A percentile compares a stretch with the other conserved stretches of the same genome.
phyloP scores from a whole-genome alignment of 192 early-diverging fungal species.

The Coemansia sp. region DNA sequence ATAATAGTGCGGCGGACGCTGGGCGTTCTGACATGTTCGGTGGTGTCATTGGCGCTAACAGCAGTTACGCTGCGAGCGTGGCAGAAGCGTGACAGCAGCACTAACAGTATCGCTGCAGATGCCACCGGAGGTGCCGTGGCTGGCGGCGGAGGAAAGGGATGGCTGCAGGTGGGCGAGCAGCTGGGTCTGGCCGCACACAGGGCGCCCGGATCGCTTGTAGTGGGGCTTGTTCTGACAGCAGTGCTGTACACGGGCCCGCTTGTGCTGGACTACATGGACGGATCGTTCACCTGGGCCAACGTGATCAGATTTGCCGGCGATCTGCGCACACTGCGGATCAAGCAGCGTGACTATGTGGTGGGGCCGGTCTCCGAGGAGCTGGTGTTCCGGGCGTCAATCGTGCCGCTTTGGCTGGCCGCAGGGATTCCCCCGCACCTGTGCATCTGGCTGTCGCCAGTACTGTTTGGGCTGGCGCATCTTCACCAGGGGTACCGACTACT shows the following conservation, averaged over 20 bases:
- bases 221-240: conserved; percentile 16
- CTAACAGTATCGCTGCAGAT: not conserved
- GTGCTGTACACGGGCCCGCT: conserved; percentile 41
- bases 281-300: conserved; percentile 12
- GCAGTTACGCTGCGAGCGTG: conserved; percentile 6
- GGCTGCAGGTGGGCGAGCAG: not conserved
- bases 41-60: conserved; percentile 11
- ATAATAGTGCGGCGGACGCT: conserved; percentile 34
- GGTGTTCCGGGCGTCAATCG: conserved; percentile 30
- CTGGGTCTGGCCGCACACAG: conserved; percentile 17
- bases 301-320: not conserved
- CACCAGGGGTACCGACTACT: conserved; percentile 24
- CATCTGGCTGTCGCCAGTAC: conserved; percentile 33
- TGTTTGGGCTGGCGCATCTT: conserved; percentile 44
- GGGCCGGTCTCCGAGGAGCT: conserved; percentile 45
- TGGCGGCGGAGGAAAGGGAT: not conserved
- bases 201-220: conserved; percentile 14
- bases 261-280: conserved; percentile 29
- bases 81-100: not conserved
- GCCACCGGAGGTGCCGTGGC: not conserved
- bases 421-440: conserved; percentile 1
- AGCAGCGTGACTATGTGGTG: conserved; percentile 34
- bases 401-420: conserved; percentile 28
- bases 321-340: not conserved
- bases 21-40: conserved; percentile 18